These are phyloP conservation scores for Hypericum perforatum DNA, from an alignment of 345 rosid genomes.

Conservation along the genomic window DNA sequence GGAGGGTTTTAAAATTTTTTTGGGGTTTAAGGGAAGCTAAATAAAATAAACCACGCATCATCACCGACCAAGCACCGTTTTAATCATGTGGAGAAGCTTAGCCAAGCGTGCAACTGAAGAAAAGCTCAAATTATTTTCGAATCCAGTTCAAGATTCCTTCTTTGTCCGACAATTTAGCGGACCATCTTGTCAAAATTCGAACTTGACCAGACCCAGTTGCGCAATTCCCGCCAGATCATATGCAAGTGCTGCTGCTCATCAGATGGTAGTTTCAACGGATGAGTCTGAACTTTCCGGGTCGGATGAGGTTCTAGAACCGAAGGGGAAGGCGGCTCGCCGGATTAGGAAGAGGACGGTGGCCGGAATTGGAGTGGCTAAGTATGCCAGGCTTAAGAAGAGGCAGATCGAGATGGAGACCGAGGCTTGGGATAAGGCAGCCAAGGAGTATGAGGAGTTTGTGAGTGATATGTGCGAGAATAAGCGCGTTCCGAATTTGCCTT, in stretches of 20 bases:
- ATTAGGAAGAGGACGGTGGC: constrained; percentile 32
- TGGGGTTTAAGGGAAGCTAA: no score
- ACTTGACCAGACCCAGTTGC: constrained; percentile 12
- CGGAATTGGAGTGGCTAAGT: constrained; percentile 52
- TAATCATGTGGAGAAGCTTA: constrained; percentile 65
- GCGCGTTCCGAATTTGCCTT: constrained; percentile 91
- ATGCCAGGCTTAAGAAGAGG: constrained; percentile 39
- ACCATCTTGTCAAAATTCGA: constrained; percentile 15
- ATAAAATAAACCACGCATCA: no score
- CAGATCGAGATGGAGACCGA: constrained; percentile 84
- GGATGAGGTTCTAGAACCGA: constrained; percentile 53
- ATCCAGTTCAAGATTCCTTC: constrained; percentile 2
- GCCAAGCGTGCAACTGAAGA: constrained; percentile 32
- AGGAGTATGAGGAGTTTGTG: constrained; percentile 75
- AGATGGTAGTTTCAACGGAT: constrained; percentile 47
- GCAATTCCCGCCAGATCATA: neutral
- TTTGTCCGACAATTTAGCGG: constrained; percentile 12
- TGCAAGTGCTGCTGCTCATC: constrained; percentile 47
- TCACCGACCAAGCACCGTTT: no score
- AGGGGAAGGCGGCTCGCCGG: constrained; percentile 33
- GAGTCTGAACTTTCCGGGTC: constrained; percentile 67
- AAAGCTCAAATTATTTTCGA: constrained; percentile 26
- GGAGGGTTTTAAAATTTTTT: no score
- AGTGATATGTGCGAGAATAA: constrained; percentile 86
- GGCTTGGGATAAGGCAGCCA: constrained; percentile 86